phyloP scores from a whole-genome alignment of 2,329 filamentous ascomycete genomes.

The Xylariaceae sp. region DNA sequence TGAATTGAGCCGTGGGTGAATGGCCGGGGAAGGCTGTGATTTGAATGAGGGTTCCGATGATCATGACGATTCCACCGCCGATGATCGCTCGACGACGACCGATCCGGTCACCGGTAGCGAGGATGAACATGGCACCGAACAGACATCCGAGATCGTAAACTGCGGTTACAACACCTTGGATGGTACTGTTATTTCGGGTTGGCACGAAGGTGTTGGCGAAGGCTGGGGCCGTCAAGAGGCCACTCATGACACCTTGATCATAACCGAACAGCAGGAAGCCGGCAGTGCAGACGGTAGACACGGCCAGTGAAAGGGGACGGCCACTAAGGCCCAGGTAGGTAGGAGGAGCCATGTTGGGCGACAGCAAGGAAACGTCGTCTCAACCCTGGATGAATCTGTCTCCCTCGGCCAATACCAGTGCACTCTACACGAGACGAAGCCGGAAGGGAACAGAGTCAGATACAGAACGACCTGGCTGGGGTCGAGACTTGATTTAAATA shows the following conservation, averaged over 20 bases:
- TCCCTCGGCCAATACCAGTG: neutral
- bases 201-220: constrained; percentile 46
- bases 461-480: neutral
- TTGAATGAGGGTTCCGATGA: constrained; percentile 51
- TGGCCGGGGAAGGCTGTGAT: constrained; percentile 33
- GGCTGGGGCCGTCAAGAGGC: constrained; percentile 46
- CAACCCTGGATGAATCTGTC: constrained; percentile 3
- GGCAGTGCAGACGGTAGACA: constrained; percentile 59
- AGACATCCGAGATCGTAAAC: constrained; percentile 44
- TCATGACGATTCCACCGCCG: constrained; percentile 50
- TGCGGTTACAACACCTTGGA: constrained; percentile 43
- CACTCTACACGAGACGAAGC: neutral
- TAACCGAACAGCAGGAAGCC: constrained; percentile 55
- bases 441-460: neutral
- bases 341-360: constrained; percentile 44
- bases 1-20: constrained; percentile 39
- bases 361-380: constrained; percentile 4
- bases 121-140: constrained; percentile 43
- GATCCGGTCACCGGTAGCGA: constrained; percentile 48
- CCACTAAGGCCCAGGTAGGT: constrained; percentile 55
- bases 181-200: constrained; percentile 39
- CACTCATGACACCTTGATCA: constrained; percentile 38
- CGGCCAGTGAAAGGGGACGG: constrained; percentile 47
- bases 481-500: constrained; percentile 2
- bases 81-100: constrained; percentile 50